A percentile compares a stretch with the other conserved stretches of the same genome.
Evolutionary conservation across 306 rosid species (phyloP).

Genomic region (Trifolium pratense): DNA sequence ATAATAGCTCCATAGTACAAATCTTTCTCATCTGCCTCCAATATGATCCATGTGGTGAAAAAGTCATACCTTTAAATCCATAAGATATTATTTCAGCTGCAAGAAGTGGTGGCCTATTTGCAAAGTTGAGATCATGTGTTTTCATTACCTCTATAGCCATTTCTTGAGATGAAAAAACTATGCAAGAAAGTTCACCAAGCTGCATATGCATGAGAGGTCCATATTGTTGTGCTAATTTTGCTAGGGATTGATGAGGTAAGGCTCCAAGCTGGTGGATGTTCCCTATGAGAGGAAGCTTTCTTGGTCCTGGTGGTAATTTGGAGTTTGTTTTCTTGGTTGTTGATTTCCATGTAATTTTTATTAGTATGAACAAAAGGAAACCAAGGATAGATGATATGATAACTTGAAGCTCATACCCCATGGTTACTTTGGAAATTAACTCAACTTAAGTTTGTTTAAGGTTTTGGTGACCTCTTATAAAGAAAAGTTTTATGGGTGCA

Average conservation of each 20-base stretch:
- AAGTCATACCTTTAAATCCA: conserved; percentile 6
- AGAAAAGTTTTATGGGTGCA: no score
- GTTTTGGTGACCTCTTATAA: background rate
- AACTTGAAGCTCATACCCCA: background rate
- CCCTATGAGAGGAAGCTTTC: conserved; percentile 38
- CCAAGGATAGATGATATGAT: conserved; percentile 12
- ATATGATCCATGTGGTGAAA: conserved; percentile 3
- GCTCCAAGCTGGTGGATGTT: conserved; percentile 34
- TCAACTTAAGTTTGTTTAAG: background rate
- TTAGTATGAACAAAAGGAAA: conserved; percentile 16
- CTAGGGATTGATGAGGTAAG: conserved; percentile 15
- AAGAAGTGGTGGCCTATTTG: conserved; percentile 42
- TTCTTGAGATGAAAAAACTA: conserved; percentile 26
- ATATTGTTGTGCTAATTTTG: conserved; percentile 28
- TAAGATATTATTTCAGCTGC: background rate
- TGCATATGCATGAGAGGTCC: conserved; percentile 30
- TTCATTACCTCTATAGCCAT: conserved; percentile 49
- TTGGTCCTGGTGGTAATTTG: conserved; percentile 38
- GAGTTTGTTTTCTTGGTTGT: conserved; percentile 23
- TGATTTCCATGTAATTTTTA: conserved; percentile 1
- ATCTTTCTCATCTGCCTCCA: conserved; percentile 15
- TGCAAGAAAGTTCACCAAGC: conserved; percentile 35
- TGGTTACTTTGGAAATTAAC: conserved; percentile 9
- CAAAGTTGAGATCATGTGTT: conserved; percentile 44
- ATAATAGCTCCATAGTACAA: conserved; percentile 1